Evolutionary conservation across 1,139 yeast genomes (phyloP), one percentile per base, ranked within the genome.

Genomic region (Pichiaceae sp.): DNA sequence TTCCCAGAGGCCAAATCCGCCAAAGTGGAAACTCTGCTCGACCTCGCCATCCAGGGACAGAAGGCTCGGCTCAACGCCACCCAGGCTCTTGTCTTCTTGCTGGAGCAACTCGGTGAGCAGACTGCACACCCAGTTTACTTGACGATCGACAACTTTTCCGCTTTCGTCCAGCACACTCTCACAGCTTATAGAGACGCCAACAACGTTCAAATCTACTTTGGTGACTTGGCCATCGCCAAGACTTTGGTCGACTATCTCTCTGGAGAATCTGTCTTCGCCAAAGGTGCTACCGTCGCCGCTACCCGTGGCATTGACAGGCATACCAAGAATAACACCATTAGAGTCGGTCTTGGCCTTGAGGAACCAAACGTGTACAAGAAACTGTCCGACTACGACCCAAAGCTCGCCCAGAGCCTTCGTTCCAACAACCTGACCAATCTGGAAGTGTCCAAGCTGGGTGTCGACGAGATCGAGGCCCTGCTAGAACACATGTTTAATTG

Each of bases 121-220:
- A 46, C 57, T 15, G 42, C 52, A 7, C 52, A 65, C 29, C 91
- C 95, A 1, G 80, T 86, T 4, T 62, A 78, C 37, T 64, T 86
- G 35, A 68, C 94, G 5, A 65, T 86, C 34, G 97, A 89, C 54
- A 78, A 84, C 54, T 69, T 86, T 52, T 79, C 86, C 42, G 75
- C 78, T 1, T 60, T 86, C 40, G 60, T 78, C 17, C 72, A 77
- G 37, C 54, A 62, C 29, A 68, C 83, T 9, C 58, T 60, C 37
- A 74, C 95, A 8, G 67, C 62, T 35, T 85, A 87, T 62, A 72
- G 74, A 48, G 71, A 78, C 51, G 60, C 71, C 2, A 65, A 74
- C 29, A 77, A 78, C 60, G 58, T 66, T 31, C 71, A 70, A 15
- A 71, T 89, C 40, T 76, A 76, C 50, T 68, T 79, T 42, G 66